Conservation (phyloP, 2,329 filamentous ascomycete species). For the Domatiomyces globalis region DNA sequence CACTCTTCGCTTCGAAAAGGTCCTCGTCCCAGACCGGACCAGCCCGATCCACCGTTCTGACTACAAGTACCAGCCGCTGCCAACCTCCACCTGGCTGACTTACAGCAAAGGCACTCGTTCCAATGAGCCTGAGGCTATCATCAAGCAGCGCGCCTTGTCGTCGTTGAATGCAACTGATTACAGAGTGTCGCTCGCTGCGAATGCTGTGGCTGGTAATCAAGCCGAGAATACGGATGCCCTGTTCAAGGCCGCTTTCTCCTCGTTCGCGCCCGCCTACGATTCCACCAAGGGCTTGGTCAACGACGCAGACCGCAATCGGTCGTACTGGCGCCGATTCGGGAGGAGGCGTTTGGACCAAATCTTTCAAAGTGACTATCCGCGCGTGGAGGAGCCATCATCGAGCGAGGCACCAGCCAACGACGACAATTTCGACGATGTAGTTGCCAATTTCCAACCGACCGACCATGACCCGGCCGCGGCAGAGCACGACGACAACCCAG, state of each 20-base stretch:
- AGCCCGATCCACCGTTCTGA: constrained; percentile 25
- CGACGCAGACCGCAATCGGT: constrained; percentile 27
- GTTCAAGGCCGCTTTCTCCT: constrained; percentile 33
- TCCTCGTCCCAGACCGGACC: constrained; percentile 3
- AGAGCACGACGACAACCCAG: constrained; percentile 15
- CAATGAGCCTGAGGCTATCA: constrained; percentile 1
- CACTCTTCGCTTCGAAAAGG: constrained; percentile 6
- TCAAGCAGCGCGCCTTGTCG: background rate
- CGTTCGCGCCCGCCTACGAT: constrained; percentile 35
- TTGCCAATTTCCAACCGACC: constrained; percentile 22
- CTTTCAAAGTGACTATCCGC: constrained; percentile 3
- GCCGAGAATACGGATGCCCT: constrained; percentile 17
- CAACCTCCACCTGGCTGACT: constrained; percentile 30
- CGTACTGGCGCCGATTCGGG: constrained; percentile 35
- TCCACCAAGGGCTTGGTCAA: constrained; percentile 31
- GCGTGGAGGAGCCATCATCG: constrained; percentile 7
- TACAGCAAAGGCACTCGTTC: constrained; percentile 22
- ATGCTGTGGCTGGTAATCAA: constrained; percentile 3
- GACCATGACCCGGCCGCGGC: constrained; percentile 13
- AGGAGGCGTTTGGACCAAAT: constrained; percentile 22
- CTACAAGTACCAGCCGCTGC: constrained; percentile 28
- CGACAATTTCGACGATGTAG: constrained; percentile 9
- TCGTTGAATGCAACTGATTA: constrained; percentile 1
- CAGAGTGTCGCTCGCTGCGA: constrained; percentile 5
- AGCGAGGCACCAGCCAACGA: background rate